phyloP scores from a whole-genome alignment of 2,329 filamentous ascomycete genomes.

The Botryotinia convoluta region DNA sequence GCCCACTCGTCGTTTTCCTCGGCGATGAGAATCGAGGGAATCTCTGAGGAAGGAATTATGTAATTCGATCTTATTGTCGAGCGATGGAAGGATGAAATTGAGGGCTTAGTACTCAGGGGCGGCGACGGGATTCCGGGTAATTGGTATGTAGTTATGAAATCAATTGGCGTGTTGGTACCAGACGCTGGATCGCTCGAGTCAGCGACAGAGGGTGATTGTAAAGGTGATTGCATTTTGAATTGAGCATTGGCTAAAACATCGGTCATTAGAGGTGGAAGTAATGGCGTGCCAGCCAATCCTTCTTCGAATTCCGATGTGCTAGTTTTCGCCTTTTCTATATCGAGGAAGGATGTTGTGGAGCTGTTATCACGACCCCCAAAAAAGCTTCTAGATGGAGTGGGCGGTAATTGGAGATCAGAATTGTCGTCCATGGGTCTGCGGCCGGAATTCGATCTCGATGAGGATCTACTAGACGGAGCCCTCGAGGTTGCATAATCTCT shows the following conservation, averaged over 20 bases:
- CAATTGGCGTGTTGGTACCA: conserved; percentile 46
- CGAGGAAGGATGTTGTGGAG: conserved; percentile 44
- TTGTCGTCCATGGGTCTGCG: conserved; percentile 46
- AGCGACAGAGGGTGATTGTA: conserved; percentile 79
- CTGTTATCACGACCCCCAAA: conserved; percentile 56
- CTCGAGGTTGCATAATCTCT: conserved; percentile 45
- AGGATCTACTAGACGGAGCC: conserved; percentile 72
- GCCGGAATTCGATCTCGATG: conserved; percentile 66
- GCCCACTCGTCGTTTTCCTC: conserved; percentile 80
- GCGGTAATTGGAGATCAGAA: conserved; percentile 53
- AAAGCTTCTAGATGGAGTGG: conserved; percentile 61
- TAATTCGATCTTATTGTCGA: conserved; percentile 43
- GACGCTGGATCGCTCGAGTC: conserved; percentile 45
- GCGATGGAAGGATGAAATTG: conserved; percentile 68
- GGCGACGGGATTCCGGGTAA: conserved; percentile 59
- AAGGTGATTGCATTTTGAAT: conserved; percentile 68
- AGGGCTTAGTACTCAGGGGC: conserved; percentile 73
- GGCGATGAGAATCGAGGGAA: conserved; percentile 64
- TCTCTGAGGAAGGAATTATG: conserved; percentile 51
- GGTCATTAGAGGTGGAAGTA: conserved; percentile 78
- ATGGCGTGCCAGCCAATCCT: conserved; percentile 73
- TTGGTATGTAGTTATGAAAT: conserved; percentile 43
- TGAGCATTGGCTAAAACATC: conserved; percentile 45
- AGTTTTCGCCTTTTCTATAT: conserved; percentile 53
- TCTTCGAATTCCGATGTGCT: conserved; percentile 52